Conservation (phyloP, 257 asterid genomes). For the Solanum ahanhuiri region DNA sequence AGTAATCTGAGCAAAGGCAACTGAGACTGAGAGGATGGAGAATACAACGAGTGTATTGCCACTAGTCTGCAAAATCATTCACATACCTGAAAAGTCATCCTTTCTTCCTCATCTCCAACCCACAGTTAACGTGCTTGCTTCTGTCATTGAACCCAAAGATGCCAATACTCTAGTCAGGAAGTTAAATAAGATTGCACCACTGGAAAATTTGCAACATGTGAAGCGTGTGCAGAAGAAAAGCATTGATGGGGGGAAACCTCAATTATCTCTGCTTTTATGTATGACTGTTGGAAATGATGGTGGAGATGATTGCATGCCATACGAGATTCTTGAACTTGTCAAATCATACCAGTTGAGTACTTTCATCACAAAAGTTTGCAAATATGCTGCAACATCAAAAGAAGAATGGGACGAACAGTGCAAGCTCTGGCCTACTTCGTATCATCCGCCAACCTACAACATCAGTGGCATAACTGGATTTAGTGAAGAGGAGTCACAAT, state of each 20-base stretch:
- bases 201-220: conserved; percentile 88
- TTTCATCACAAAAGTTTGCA: conserved; percentile 73
- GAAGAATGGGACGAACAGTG: conserved; percentile 98
- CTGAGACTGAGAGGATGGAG: not conserved
- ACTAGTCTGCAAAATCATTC: conserved; percentile 38
- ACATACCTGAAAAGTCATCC: conserved; percentile 56
- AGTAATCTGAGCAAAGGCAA: not conserved
- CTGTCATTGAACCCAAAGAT: conserved; percentile 59
- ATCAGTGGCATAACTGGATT: conserved; percentile 89
- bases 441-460: conserved; percentile 86
- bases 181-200: conserved; percentile 62
- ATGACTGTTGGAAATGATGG: conserved; percentile 31
- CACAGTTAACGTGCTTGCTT: conserved; percentile 58
- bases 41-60: not conserved
- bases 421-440: conserved; percentile 96
- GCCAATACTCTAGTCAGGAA: conserved; percentile 72
- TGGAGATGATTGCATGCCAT: conserved; percentile 29
- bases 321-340: conserved; percentile 54
- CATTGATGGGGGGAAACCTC: conserved; percentile 53
- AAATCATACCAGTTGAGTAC: conserved; percentile 79
- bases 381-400: conserved; percentile 74
- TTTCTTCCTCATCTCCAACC: conserved; percentile 56
- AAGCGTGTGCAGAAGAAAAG: conserved; percentile 59
- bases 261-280: conserved; percentile 54
- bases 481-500: conserved; percentile 48